Base-by-base conservation (phyloP, 345 rosid genomes). In the Rhodomyrtus tomentosa region DNA sequence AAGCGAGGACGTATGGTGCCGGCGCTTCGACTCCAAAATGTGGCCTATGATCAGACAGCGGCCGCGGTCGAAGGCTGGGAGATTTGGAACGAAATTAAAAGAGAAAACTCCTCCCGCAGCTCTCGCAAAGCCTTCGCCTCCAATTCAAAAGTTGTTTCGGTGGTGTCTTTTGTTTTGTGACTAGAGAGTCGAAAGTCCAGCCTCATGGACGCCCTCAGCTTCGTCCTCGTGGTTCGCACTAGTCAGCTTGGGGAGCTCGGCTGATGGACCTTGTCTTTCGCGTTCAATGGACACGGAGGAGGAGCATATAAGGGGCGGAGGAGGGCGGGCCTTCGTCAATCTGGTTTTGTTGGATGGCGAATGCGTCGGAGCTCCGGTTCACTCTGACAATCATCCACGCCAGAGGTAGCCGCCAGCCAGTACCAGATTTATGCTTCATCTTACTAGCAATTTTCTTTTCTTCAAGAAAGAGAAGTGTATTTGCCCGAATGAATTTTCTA, bases 151-250 rank as follows among this genome's bases (percentile, higher is more conserved):
- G 40, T 38, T 38, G 40, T 38, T 38, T 38, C 40, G 40, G 4
- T 38, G 3, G 40, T 38, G 4, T 38, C 40, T 2, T 38, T 38
- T 38, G 40, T 38, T 38, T 4, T 3, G 40, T 38, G 40, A 38
- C 40, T 38, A 38, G 3, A 38, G 40, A 2, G 99, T n/a, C n/a
- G 99, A 21, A 97, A 97, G 87, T 97, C 98, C 29, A 97, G 95
- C 88, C 92, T 97, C 56, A 97, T 97, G 99, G 99, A 96, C 86
- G 99, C 98, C 4, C 95, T 95, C 50, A 96, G 99, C 90, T 96
- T 96, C 88, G 98, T 96, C 27, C 96, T 96, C 18, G 99, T 98
- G 4, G 98, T 96, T 84, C 98, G 99, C 16, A 90, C 98, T 0
- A 98, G 95, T 24, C 99, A 96, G 53, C 98, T 96, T 56, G 99